Base-by-base conservation (phyloP, 305 asterid species). In the Fraxinus floribunda region DNA sequence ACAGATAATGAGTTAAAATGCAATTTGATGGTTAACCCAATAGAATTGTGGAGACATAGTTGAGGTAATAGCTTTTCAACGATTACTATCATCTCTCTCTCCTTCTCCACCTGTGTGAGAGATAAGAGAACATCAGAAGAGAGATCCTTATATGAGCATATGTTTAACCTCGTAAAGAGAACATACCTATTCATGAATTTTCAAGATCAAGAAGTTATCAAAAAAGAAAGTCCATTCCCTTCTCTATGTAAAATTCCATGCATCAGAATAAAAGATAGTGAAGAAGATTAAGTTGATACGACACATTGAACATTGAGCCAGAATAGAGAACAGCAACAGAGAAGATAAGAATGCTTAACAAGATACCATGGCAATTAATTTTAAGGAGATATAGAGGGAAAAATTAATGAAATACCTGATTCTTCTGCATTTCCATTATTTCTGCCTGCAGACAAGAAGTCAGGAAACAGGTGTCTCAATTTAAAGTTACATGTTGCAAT, bases 381-480 rank as follows among this genome's bases (percentile, higher is more conserved):
- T 34, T 6, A 71, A 71, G 41, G 11, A 71, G 44, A 71, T 5
- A 71, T 15, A 30, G 5, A 15, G 26, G 46, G 24, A 71, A 30
- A 15, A 30, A 34, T 15, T 16, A 71, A 15, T 75, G 2, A 79
- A 34, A 6, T 87, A 94, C 99, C 96, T 94, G 96, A 82, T 93
- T 91, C 90, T 93, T 94, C 89, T 92, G 93, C 91, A 91, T 89
- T 89, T 93, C 97, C 89, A 92, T 75, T 39, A 91, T 81, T 82
- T 92, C 95, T 38, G 84, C 96, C 91, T 88, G 87, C 86, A 87
- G 44, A 71, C 35, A 34, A 71, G 22, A 71, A 77, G 55, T 49
- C 75, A 76, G 79, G 70, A 68, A 81, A 68, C 32, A 34, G 73
- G 39, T 16, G 87, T 88, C 46, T 29, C 20, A 30, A 70, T 11